These are phyloP conservation scores for Saccharata proteae DNA, from an alignment of 2,329 filamentous ascomycete genomes.

Conservation along the genomic window DNA sequence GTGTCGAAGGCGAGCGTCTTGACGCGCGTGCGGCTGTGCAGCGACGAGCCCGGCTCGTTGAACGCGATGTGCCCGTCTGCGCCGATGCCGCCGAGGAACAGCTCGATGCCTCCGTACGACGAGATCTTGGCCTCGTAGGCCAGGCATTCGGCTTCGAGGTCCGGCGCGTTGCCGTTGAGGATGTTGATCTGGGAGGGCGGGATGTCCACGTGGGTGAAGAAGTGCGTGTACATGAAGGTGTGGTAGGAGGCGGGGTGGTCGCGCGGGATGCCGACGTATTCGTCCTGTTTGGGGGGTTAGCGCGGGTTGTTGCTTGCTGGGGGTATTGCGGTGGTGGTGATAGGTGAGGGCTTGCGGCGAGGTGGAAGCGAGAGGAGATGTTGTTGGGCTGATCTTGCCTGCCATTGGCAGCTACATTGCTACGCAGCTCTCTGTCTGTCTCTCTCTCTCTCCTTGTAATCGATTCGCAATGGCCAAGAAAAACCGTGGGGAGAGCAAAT, in stretches of 20 bases:
- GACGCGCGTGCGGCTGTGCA: constrained; percentile 66
- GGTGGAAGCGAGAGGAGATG: not conserved
- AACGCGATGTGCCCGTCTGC: constrained; percentile 83
- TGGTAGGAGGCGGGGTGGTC: constrained; percentile 81
- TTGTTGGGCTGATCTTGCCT: not conserved
- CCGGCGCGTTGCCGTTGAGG: constrained; percentile 65
- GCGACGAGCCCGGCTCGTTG: constrained; percentile 74
- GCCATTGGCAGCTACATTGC: not conserved
- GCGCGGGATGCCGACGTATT: constrained; percentile 73
- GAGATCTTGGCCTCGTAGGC: constrained; percentile 71
- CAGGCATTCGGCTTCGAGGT: constrained; percentile 64
- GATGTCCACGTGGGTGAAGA: constrained; percentile 78
- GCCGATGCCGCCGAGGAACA: constrained; percentile 76
- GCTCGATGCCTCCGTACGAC: constrained; percentile 63
- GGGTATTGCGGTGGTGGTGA: not conserved
- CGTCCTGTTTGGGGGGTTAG: constrained; percentile 51
- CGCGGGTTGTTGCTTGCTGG: not conserved
- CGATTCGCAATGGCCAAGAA: not conserved
- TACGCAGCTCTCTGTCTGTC: not conserved
- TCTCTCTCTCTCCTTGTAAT: not conserved
- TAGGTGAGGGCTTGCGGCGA: not conserved
- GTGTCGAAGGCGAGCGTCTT: constrained; percentile 84
- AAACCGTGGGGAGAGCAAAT: constrained; percentile 12
- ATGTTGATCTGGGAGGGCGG: constrained; percentile 74
- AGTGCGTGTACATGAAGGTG: constrained; percentile 87